Conservation (phyloP, 495 filamentous ascomycete species). For the Penicillium antarcticum region DNA sequence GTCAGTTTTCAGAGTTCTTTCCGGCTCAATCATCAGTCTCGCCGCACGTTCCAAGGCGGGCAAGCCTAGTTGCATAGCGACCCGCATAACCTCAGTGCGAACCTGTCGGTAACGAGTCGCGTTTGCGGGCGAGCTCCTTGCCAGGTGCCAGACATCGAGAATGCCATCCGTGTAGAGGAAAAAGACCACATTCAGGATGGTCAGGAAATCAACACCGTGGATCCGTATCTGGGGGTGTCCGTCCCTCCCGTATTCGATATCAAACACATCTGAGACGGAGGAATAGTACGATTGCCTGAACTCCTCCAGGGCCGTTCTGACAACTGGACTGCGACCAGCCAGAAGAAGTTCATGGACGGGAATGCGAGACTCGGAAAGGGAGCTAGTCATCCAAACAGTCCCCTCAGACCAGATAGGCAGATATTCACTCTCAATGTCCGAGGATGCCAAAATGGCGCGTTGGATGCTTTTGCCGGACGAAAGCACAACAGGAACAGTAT, state of each 20-base stretch:
- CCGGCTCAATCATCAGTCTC: slow-evolving; percentile 64
- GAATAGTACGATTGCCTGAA: slow-evolving; percentile 43
- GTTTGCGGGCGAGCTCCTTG: slow-evolving; percentile 57
- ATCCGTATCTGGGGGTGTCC: slow-evolving; percentile 56
- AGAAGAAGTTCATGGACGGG: slow-evolving; percentile 84
- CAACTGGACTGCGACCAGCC: slow-evolving; percentile 63
- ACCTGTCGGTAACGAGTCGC: slow-evolving; percentile 71
- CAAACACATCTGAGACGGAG: slow-evolving; percentile 56
- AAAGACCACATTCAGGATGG: slow-evolving; percentile 71
- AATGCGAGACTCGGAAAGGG: slow-evolving; percentile 60
- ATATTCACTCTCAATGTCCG: slow-evolving; percentile 57
- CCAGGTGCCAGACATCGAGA: slow-evolving; percentile 80
- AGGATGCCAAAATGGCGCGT: slow-evolving; percentile 46
- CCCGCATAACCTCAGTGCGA: slow-evolving; percentile 77
- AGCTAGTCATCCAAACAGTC: slow-evolving; percentile 51
- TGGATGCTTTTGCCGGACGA: slow-evolving; percentile 31
- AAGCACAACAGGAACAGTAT: slow-evolving; percentile 13
- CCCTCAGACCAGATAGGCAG: slow-evolving; percentile 26
- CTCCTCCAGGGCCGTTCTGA: slow-evolving; percentile 59
- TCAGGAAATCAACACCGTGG: slow-evolving; percentile 65
- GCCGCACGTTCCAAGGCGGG: slow-evolving; percentile 68
- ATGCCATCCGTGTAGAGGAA: slow-evolving; percentile 80
- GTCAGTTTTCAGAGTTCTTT: slow-evolving; percentile 61
- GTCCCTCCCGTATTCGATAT: slow-evolving; percentile 49
- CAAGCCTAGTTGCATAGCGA: slow-evolving; percentile 66